phyloP scores from a whole-genome alignment of 2,329 filamentous ascomycete species.

The Orbilia oligospora region DNA sequence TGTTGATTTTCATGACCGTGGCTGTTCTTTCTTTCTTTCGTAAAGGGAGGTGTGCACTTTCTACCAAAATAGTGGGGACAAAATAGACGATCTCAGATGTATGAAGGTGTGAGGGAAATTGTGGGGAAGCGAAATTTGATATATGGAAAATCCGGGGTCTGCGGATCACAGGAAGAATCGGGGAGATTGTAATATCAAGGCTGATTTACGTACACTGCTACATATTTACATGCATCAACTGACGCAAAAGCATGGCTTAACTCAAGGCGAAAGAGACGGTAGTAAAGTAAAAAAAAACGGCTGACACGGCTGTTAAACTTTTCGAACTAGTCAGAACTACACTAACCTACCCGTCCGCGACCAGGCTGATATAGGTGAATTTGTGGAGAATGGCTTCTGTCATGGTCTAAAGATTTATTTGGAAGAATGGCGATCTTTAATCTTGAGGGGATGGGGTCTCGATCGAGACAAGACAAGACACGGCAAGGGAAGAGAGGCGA shows the following conservation, averaged over 20 bases:
- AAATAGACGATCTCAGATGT: constrained; percentile 19
- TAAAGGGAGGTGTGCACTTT: not conserved
- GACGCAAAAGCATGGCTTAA: not conserved
- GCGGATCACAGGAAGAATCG: constrained; percentile 6
- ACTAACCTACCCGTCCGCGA: not conserved
- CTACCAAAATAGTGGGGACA: constrained; percentile 13
- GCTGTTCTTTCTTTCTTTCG: no score
- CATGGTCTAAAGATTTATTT: constrained; percentile 17
- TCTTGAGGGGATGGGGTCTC: not conserved
- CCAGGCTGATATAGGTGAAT: constrained; percentile 41
- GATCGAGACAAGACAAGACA: constrained; percentile 7
- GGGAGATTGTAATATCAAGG: not conserved
- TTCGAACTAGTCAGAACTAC: no score
- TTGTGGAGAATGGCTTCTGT: constrained; percentile 23
- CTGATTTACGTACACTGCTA: constrained; percentile 25
- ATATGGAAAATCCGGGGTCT: constrained; percentile 33
- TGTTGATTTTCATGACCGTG: not conserved
- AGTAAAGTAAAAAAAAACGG: not conserved
- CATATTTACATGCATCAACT: not conserved
- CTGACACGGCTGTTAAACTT: not conserved
- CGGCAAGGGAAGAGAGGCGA: constrained; percentile 18
- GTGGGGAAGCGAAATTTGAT: constrained; percentile 36
- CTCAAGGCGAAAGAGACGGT: not conserved
- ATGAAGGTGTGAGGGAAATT: constrained; percentile 22
- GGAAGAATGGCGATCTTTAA: not conserved